phyloP scores from a whole-genome alignment of 2,329 filamentous ascomycete species.

The Sarocladium strictum region DNA sequence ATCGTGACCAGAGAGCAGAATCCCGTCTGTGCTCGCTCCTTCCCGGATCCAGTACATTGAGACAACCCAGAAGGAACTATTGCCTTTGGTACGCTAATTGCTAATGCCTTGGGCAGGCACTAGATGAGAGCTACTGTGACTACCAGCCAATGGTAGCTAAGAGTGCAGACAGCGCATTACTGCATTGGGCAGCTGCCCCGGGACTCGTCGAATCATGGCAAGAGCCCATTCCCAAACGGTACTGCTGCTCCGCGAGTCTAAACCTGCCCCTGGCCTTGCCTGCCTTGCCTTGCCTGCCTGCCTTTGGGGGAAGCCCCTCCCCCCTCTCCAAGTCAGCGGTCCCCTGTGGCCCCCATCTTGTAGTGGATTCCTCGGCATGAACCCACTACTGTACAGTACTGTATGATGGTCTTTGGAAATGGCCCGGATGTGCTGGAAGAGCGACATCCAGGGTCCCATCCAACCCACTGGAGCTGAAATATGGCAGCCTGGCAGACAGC shows the following conservation, averaged over 20 bases:
- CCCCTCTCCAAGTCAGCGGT: too few relatives aligned
- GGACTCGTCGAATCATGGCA: neutral
- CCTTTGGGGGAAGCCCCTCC: too few relatives aligned
- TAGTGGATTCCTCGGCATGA: too few relatives aligned
- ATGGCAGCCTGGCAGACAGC: neutral
- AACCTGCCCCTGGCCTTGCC: constrained; percentile 4
- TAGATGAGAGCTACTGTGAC: neutral
- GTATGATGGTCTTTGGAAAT: too few relatives aligned
- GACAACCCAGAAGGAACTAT: neutral
- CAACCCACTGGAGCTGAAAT: neutral
- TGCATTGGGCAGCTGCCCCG: neutral
- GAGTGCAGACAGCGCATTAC: neutral
- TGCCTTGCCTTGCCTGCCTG: too few relatives aligned
- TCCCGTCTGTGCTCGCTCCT: neutral
- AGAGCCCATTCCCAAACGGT: neutral
- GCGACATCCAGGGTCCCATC: neutral
- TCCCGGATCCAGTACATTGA: neutral
- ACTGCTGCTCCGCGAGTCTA: constrained; percentile 1
- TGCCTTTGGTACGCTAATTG: neutral
- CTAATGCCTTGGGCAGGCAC: constrained; percentile 4
- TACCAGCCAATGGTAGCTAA: neutral
- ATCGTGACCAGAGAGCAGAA: neutral
- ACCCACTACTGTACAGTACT: too few relatives aligned
- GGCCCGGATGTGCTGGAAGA: neutral
- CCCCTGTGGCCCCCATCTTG: neutral